These are phyloP conservation scores for Globisporangium perplexum DNA, from an alignment of 352 stramenopile genomes.

Conservation along the genomic window DNA sequence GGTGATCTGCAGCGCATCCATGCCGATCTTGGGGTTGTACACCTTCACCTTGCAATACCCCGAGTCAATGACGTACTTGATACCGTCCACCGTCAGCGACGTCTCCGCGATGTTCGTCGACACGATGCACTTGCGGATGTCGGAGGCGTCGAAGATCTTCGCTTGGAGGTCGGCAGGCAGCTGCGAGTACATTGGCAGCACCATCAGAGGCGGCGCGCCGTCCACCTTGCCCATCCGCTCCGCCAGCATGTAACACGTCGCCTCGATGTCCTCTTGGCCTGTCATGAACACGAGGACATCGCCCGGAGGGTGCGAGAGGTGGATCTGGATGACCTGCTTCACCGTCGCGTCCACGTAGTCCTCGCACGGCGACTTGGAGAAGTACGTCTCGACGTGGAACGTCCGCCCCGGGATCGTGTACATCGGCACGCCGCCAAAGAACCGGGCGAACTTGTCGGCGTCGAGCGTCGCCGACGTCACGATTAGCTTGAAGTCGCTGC, in stretches of 20 bases:
- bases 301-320: slow-evolving; percentile 94
- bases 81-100: slow-evolving; percentile 94
- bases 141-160: slow-evolving; percentile 96
- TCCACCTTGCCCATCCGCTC: slow-evolving; percentile 95
- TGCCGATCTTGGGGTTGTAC: slow-evolving; percentile 99
- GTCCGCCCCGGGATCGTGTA: slow-evolving; percentile 94
- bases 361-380: slow-evolving; percentile 92
- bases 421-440: slow-evolving; percentile 97
- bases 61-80: slow-evolving; percentile 97
- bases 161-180: slow-evolving; percentile 96
- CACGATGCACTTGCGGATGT: slow-evolving; percentile 96
- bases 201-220: slow-evolving; percentile 91
- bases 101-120: slow-evolving; percentile 98
- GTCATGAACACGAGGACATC: slow-evolving; percentile 99
- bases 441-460: slow-evolving; percentile 95
- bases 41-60: slow-evolving; percentile 99
- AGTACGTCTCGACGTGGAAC: slow-evolving; percentile 82
- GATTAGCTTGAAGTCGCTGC: slow-evolving; percentile 89
- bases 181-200: slow-evolving; percentile 99
- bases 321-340: slow-evolving; percentile 98
- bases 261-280: slow-evolving; percentile 98
- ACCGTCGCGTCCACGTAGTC: slow-evolving; percentile 98
- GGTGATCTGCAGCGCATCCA: slow-evolving; percentile 96
- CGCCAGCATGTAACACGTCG: slow-evolving; percentile 91
- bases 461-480: slow-evolving; percentile 97